Conservation (phyloP, 768 basidiomycete species). For the Phanerodontia chrysosporium region DNA sequence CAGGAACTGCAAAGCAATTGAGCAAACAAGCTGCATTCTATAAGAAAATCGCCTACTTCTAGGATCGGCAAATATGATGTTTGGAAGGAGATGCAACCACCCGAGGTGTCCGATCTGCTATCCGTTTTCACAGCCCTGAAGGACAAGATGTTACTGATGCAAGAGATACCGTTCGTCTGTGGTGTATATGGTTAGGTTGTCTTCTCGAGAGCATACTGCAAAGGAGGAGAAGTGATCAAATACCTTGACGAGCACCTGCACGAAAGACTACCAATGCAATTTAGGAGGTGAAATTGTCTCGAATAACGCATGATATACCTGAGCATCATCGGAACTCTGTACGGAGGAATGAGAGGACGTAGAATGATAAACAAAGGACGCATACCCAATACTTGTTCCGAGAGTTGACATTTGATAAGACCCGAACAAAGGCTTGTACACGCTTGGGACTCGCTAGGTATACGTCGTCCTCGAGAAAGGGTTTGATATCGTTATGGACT, state of each 20-base stretch:
- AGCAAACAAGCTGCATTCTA: not conserved
- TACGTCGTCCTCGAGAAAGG: conserved; percentile 13
- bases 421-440: conserved; percentile 22
- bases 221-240: not conserved
- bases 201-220: not conserved
- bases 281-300: not conserved
- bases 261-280: conserved; percentile 16
- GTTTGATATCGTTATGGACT: conserved; percentile 23
- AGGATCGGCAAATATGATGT: conserved; percentile 28
- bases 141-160: conserved; percentile 26
- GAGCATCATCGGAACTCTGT: conserved; percentile 23
- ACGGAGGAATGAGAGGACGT: not conserved
- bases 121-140: conserved; percentile 17
- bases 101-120: conserved; percentile 9
- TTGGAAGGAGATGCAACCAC: conserved; percentile 26
- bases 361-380: not conserved
- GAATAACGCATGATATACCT: conserved; percentile 16
- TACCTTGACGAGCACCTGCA: conserved; percentile 22
- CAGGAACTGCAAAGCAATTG: conserved; percentile 21
- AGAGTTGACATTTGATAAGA: conserved; percentile 20
- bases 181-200: not conserved
- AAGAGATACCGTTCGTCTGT: conserved; percentile 24
- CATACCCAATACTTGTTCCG: conserved; percentile 21
- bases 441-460: conserved; percentile 16
- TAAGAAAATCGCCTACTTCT: conserved; percentile 14